Percentiles rank a stretch among this genome's conserved stretches.
Evolutionary conservation across 2,329 filamentous ascomycete genomes (phyloP).

Genomic region (Cadophora luteo-olivacea): DNA sequence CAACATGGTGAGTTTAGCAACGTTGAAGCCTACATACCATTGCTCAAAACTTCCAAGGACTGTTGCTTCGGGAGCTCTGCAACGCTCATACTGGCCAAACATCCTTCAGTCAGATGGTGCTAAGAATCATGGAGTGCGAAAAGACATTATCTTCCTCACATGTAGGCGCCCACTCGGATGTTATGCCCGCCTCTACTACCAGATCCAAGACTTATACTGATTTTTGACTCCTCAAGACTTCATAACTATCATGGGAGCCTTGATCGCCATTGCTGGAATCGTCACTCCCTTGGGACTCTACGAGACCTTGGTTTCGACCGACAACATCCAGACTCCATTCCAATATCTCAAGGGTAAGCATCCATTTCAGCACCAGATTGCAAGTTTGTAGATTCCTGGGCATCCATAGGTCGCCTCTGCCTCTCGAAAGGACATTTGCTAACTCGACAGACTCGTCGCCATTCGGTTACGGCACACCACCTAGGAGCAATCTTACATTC

Average conservation of each 20-base stretch:
- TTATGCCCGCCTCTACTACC: neutral
- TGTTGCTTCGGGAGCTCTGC: slow-evolving; percentile 47
- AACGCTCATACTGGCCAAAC: slow-evolving; percentile 51
- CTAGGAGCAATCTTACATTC: slow-evolving; percentile 44
- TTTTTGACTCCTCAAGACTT: slow-evolving; percentile 20
- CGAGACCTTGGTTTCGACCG: slow-evolving; percentile 45
- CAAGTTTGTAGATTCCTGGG: neutral
- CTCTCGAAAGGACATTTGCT: neutral
- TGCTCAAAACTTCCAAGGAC: slow-evolving; percentile 38
- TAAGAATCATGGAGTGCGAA: slow-evolving; percentile 44
- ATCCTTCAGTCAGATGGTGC: slow-evolving; percentile 50
- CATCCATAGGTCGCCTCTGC: neutral
- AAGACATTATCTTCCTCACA: slow-evolving; percentile 38
- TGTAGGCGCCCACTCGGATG: slow-evolving; percentile 7
- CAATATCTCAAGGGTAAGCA: slow-evolving; percentile 43
- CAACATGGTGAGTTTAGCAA: slow-evolving; percentile 46
- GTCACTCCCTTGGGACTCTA: slow-evolving; percentile 55
- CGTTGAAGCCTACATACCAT: neutral
- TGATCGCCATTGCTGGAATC: slow-evolving; percentile 51
- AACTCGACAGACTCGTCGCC: slow-evolving; percentile 45
- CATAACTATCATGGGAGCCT: slow-evolving; percentile 41
- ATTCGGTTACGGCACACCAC: slow-evolving; percentile 49
- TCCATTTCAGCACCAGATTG: neutral
- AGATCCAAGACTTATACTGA: neutral
- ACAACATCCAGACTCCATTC: slow-evolving; percentile 42